Percentiles rank a stretch among this genome's conserved stretches.
Conservation (phyloP, 805 yeast species). For the Wickerhamiella bombiphila region DNA sequence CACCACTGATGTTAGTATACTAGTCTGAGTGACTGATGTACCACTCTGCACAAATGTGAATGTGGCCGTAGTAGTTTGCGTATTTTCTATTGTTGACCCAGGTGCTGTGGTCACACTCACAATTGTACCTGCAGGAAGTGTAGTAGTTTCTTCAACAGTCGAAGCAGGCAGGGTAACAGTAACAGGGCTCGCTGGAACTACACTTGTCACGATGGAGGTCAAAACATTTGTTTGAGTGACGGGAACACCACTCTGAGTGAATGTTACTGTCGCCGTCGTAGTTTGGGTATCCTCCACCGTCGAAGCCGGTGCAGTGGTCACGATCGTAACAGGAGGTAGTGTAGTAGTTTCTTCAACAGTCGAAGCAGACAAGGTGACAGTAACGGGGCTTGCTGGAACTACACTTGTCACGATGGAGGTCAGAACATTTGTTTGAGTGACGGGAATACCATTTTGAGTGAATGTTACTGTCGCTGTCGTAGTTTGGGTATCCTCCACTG, state of each 20-base stretch:
- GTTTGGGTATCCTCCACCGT: no score
- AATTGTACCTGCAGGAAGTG: neutral
- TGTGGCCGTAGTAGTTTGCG: neutral
- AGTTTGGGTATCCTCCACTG: neutral
- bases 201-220: no score
- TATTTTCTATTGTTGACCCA: neutral
- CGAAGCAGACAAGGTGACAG: constrained; percentile 1
- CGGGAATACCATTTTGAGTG: no score
- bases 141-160: neutral
- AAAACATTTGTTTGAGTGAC: no score
- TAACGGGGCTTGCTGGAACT: neutral
- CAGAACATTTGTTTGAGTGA: no score
- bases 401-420: no score
- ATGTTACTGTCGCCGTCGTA: no score
- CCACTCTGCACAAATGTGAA: neutral
- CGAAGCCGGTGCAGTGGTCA: no score
- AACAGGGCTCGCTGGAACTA: no score
- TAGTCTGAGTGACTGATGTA: neutral
- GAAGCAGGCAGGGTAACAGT: constrained; percentile 1
- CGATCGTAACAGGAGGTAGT: no score
- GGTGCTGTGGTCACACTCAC: neutral
- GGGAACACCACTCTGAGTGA: no score
- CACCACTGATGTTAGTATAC: neutral
- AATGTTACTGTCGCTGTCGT: neutral
- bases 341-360: no score